A percentile compares a stretch with the other conserved stretches of the same genome.
phyloP scores from a whole-genome alignment of 2,329 filamentous ascomycete genomes.

The Fusarium papillatum region DNA sequence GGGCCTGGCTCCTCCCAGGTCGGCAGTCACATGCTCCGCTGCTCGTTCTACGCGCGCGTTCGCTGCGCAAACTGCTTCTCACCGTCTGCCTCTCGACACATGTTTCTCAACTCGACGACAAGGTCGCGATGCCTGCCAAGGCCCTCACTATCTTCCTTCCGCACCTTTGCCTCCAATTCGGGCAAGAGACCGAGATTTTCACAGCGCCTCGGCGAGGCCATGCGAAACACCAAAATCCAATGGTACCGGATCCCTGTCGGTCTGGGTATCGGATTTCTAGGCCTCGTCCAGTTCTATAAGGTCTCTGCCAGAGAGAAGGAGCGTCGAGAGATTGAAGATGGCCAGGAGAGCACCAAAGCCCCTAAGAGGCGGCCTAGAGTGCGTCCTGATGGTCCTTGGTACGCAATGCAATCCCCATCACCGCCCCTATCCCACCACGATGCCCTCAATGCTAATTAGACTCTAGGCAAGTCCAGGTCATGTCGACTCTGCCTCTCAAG shows the following conservation, averaged over 20 bases:
- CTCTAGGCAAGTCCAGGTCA: slow-evolving; percentile 86
- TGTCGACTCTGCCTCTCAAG: slow-evolving; percentile 93
- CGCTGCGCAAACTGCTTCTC: slow-evolving; percentile 47
- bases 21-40: slow-evolving; percentile 48
- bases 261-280: slow-evolving; percentile 87
- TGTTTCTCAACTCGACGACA: slow-evolving; percentile 37
- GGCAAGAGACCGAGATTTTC: slow-evolving; percentile 64
- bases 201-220: slow-evolving; percentile 63
- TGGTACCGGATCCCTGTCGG: slow-evolving; percentile 95
- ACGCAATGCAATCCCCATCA: slow-evolving; percentile 41
- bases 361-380: slow-evolving; percentile 72
- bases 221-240: slow-evolving; percentile 72
- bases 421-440: slow-evolving; percentile 22
- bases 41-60: slow-evolving; percentile 42
- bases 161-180: slow-evolving; percentile 52
- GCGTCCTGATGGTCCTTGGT: slow-evolving; percentile 89
- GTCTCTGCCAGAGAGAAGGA: slow-evolving; percentile 71
- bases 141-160: slow-evolving; percentile 41
- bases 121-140: slow-evolving; percentile 43
- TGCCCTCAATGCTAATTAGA: slow-evolving; percentile 26
- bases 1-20: slow-evolving; percentile 51
- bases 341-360: slow-evolving; percentile 54
- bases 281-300: slow-evolving; percentile 87
- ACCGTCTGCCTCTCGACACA: slow-evolving; percentile 36
- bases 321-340: slow-evolving; percentile 59